Conservation (phyloP, 2,329 filamentous ascomycete species). For the Penicillium sp. region DNA sequence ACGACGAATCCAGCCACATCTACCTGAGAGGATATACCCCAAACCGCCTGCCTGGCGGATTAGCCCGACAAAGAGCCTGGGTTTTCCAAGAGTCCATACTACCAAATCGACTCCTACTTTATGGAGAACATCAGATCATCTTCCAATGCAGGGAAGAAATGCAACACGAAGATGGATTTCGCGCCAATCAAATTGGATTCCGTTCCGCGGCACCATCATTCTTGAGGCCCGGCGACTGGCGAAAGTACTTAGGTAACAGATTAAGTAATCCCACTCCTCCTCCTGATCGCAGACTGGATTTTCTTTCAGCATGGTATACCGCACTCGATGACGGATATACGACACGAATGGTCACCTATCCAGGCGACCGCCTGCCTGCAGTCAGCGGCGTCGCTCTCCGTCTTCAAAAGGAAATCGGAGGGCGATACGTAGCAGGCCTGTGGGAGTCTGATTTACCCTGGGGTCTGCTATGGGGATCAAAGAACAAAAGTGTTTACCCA, state of each 20-base stretch:
- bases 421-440: background rate
- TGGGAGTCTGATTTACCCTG: background rate
- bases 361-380: background rate
- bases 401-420: background rate
- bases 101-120: background rate
- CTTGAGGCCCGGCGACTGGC: background rate
- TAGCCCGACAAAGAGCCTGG: background rate
- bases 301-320: background rate
- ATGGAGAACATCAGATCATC: background rate
- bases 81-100: background rate
- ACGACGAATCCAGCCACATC: background rate
- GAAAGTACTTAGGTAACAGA: background rate
- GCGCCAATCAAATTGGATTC: background rate
- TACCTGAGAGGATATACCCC: background rate
- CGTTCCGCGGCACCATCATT: background rate
- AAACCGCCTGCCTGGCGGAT: background rate
- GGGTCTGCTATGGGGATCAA: background rate
- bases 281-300: background rate
- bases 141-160: background rate
- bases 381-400: background rate
- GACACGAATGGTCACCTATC: background rate
- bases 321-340: background rate
- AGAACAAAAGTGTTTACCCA: too few species aligned
- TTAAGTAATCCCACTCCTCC: background rate
- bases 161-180: background rate